Percentiles rank a stretch among this genome's conserved stretches.
phyloP scores from a whole-genome alignment of 2,329 filamentous ascomycete species.

The Fusarium cyanostomum region DNA sequence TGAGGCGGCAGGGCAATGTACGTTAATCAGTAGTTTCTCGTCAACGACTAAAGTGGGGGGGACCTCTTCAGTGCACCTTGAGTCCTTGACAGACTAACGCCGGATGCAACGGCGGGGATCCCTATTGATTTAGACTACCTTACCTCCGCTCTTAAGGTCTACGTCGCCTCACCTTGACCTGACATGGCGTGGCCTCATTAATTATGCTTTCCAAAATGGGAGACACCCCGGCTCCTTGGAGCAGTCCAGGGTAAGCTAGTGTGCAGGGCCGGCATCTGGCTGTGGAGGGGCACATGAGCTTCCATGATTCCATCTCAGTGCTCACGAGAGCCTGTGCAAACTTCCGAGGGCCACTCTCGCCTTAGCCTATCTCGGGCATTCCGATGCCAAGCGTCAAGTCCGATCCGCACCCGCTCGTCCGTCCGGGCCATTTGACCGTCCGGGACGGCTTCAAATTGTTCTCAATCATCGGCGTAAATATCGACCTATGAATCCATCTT shows the following conservation, averaged over 20 bases:
- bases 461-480: no score
- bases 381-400: constrained; percentile 19
- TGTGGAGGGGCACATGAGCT: neutral
- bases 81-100: neutral
- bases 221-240: constrained; percentile 1
- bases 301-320: no score
- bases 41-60: constrained; percentile 3
- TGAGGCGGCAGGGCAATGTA: constrained; percentile 9
- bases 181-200: constrained; percentile 8
- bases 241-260: neutral
- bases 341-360: constrained; percentile 6
- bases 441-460: constrained; percentile 4
- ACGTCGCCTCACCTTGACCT: neutral
- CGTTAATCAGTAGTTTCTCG: neutral
- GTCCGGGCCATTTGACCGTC: constrained; percentile 27
- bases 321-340: constrained; percentile 13
- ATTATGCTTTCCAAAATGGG: neutral
- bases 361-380: constrained; percentile 25
- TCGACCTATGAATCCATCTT: no score
- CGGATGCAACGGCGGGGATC: constrained; percentile 14
- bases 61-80: neutral
- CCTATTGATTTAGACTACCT: no score
- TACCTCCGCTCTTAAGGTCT: no score
- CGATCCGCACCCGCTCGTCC: constrained; percentile 42
- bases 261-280: neutral